Evolutionary conservation across 1,284 basidiomycete species (phyloP), one percentile per base, ranked within the genome.

Genomic region (Vanrija pseudolonga): DNA sequence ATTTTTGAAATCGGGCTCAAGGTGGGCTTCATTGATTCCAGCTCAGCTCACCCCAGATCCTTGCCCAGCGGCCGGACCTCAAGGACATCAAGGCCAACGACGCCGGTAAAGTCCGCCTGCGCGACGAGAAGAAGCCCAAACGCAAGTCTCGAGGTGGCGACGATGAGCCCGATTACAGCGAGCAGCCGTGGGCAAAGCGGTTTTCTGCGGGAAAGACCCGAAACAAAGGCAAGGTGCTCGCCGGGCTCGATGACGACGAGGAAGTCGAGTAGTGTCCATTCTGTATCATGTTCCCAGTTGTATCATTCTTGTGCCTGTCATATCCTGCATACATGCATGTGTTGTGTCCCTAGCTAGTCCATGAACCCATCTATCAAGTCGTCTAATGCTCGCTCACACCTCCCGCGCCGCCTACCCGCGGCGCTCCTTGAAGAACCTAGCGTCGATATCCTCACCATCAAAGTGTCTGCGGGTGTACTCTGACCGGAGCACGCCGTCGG

Each of bases 401-500:
- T 24, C 24, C 24, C 8, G 8, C 11, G 3, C 2, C 26, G 26
- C 26, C 26, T 26, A 26, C 26, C 26, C 26, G 17, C 46, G 49
- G 46, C 66, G 50, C n/a, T 53, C 51, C 51, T 73, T 72, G 62
- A 74, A 76, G 23, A 69, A 44, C 37, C 73, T 62, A 32, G 66
- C 63, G 2, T 60, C 62, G 8, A 76, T 59, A 28, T 67, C 62
- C 45, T 77, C 74, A 1, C 79, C 80, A 1, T 80, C 65, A 36
- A 83, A 64, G 62, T 83, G 82, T 23, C 82, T 64, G 48, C 76
- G 64, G 1, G 80, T 74, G 61, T 83, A 83, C 46, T 79, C 79
- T 53, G 80, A 81, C 40, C 78, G 67, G 78, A 96, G 88, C 51
- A 90, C 77, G 42, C 88, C 88, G 47, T 81, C 69, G 0, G 93